Base-by-base conservation (phyloP, 1,284 basidiomycete species). In the Dichomitus squalens region DNA sequence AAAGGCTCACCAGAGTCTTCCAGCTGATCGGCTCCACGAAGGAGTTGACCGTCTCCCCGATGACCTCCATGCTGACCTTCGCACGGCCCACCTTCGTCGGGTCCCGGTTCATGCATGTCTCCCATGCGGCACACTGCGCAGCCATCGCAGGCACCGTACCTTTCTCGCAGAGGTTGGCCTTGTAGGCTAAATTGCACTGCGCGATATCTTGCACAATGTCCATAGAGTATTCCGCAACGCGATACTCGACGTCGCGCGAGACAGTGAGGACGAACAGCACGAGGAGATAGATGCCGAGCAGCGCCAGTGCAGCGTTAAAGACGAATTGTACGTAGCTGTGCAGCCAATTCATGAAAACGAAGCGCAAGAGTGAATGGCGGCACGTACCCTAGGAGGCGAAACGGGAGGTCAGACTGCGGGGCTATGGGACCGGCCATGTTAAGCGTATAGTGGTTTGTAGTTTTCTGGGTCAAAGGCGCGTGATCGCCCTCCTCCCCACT, bases 1-100 rank as follows among this genome's bases (percentile, higher is more conserved):
- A 18, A 36, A 48, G 21, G 75, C 87, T 73, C 63, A 92, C 93
- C 77, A 98, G 80, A 16, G 94, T 96, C 77, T 96, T 97, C 93
- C 95, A 98, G 73, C 90, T 95, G 71, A 98, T 96, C 41, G 92
- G 90, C 70, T 98, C 96, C 29, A 98, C 92, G 71, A 99, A 99
- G 7, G 93, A 88, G 72, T 98, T 97, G 66, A 98, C 87, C 36
- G 98, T 92, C 67, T 97, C 96, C 48, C 94, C 96, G 72, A 98
- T 90, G 48, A 96, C 88, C 77, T 98, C 95, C 52, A 96, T 95
- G 44, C 92, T 89, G 64, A 98, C 91, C 63, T 86, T 87, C 54
- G 95, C 92, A 49, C 93, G 89, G 0, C 95, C 95, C 21, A 97
- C 86, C 35, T 90, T 88, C 25, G 88, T 88, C 43, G 95, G 95